Percentiles rank a stretch among this genome's conserved stretches.
Evolutionary conservation across 2,329 filamentous ascomycete species (phyloP).

Genomic region (Ophiocordyceps unilateralis): DNA sequence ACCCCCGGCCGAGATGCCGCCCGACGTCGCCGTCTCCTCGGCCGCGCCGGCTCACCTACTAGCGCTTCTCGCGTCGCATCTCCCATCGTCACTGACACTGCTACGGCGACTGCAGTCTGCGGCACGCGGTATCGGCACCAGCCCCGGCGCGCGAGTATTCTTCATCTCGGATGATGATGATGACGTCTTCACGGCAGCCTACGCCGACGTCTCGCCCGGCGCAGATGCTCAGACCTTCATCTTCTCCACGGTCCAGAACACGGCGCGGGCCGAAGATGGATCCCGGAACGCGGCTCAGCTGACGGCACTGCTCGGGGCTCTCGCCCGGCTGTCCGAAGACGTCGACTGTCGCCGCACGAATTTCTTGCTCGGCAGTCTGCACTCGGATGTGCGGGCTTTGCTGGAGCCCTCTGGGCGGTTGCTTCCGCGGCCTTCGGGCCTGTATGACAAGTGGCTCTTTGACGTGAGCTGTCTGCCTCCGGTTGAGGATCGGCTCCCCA

Average conservation of each 20-base stretch:
- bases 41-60: constrained; percentile 20
- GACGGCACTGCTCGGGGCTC: constrained; percentile 11
- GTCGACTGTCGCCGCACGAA: constrained; percentile 8
- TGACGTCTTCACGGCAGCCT: constrained; percentile 33
- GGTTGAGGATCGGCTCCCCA: constrained; percentile 15
- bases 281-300: constrained; percentile 11
- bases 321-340: constrained; percentile 11
- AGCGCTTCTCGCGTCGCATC: constrained; percentile 26
- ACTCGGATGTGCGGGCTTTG: constrained; percentile 11
- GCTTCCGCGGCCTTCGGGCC: constrained; percentile 9
- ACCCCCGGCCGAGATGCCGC: background rate
- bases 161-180: constrained; percentile 11
- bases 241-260: background rate
- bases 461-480: constrained; percentile 24
- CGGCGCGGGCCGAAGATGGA: background rate
- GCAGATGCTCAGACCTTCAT: constrained; percentile 15
- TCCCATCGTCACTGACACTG: constrained; percentile 43
- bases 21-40: constrained; percentile 7
- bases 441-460: constrained; percentile 43
- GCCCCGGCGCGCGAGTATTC: constrained; percentile 24
- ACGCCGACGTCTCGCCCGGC: constrained; percentile 40
- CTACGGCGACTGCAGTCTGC: constrained; percentile 46
- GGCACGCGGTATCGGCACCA: constrained; percentile 22
- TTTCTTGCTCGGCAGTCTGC: constrained; percentile 19
- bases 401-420: constrained; percentile 11